Base-by-base conservation (phyloP, 2,329 filamentous ascomycete species). In the Colletotrichum liriopes region DNA sequence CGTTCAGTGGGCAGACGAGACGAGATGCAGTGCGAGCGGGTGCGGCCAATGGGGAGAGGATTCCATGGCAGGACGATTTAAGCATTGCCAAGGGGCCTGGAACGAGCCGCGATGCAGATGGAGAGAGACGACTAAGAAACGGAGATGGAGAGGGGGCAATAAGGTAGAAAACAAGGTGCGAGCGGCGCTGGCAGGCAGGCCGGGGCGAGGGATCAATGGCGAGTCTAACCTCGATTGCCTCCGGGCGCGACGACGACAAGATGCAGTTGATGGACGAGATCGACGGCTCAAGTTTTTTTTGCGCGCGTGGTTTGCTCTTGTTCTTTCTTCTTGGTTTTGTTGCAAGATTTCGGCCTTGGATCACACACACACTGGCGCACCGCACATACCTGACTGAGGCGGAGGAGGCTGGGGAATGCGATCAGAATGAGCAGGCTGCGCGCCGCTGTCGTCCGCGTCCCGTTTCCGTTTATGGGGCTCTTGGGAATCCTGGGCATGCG, bases 381-480 rank as follows among this genome's bases (percentile, higher is more conserved):
- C 39, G 67, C n/a, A 72, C 83, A 79, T 83, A 86, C 85, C 84
- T 81, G 84, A 83, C 74, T 84, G 83, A 73, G 82, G 81, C 71
- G 81, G 83, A 73, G 82, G 81, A 77, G 82, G 84, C 77, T 85
- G 85, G 73, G 83, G 83, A 73, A 84, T 84, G 73, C 82, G 81
- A 75, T 83, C 82, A 73, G 79, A 74, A 71, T 81, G 82, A 59
- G 76, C 75, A 74, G 77, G 76, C 75, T 83, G 83, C 71, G 76
- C 78, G 76, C 81, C 82, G 74, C 77, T 81, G 77, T 87, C 85
- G 76, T 87, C 84, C 69, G 80, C 76, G 73, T 85, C 84, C 75
- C 85, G 84, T 77, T 87, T 87, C 74, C 86, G 84, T 80, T 87
- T 87, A 78, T 83, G 82, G 74, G 81, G 78, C 67, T 86, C 83